Evolutionary conservation across 2,329 filamentous ascomycete genomes (phyloP).

Genomic region (Cladophialophora psammophila): DNA sequence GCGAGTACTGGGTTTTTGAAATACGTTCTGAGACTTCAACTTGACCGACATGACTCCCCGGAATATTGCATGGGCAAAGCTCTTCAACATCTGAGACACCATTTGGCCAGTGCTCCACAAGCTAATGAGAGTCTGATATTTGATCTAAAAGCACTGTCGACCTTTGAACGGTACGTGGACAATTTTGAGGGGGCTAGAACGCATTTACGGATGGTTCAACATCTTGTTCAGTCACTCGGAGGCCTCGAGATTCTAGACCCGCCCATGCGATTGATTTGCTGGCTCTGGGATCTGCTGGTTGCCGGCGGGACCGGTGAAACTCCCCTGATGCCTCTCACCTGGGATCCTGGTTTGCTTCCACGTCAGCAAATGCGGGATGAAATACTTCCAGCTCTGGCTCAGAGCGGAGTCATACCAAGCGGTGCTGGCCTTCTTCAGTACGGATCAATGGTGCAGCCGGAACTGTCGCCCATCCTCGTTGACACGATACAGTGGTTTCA

Average conservation of each 20-base stretch:
- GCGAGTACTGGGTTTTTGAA: conserved; percentile 28
- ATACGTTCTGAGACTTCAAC: conserved; percentile 23
- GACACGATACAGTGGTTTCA: conserved; percentile 33
- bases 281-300: conserved; percentile 26
- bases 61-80: conserved; percentile 35
- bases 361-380: conserved; percentile 16
- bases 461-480: conserved; percentile 13
- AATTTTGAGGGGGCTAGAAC: conserved; percentile 32
- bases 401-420: conserved; percentile 21
- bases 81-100: conserved; percentile 28
- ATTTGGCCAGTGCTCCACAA: conserved; percentile 17
- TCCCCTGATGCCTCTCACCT: conserved; percentile 26
- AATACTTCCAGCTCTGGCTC: conserved; percentile 20
- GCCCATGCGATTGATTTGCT: conserved; percentile 25
- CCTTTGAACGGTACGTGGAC: conserved; percentile 31
- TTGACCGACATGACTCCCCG: conserved; percentile 25
- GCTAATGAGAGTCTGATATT: conserved; percentile 30
- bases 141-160: conserved; percentile 30
- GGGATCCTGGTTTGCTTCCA: conserved; percentile 27
- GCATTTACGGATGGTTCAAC: conserved; percentile 32
- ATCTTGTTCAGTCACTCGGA: conserved; percentile 26
- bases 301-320: conserved; percentile 23
- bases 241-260: conserved; percentile 17
- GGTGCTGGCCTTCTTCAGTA: conserved; percentile 24
- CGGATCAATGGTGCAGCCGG: not conserved